Evolutionary conservation across 805 yeast species (phyloP), one percentile per base, ranked within the genome.

Genomic region (Monosporozyma aerobia): DNA sequence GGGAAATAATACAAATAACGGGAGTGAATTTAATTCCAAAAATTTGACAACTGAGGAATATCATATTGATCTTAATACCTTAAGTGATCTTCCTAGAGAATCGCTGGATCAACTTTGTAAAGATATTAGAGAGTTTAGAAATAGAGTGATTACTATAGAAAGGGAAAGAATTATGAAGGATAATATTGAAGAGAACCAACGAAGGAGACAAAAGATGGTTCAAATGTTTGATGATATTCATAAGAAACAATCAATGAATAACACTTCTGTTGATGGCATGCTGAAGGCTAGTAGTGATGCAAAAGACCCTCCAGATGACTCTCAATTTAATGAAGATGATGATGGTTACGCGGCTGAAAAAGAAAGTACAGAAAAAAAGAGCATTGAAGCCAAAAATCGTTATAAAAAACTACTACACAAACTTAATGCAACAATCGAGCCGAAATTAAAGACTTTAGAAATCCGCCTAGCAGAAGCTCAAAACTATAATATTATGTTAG

Each of bases 121-220:
- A 52, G 80, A 78, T 55, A 76, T 83, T 47, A 67, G 81, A 48
- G 77, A 73, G 55, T 82, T 83, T 59, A 67, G 87, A 55, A 73
- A 82, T 11, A 74, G 73, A 46, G 83, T 81, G 30, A 63, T 80
- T 53, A 73, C 73, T 30, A 65, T 78, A 27, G 87, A 82, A 55
- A 72, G 74, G 51, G 75, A 75, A 43, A 76, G 77, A 47, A 71
- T 81, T 33, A 74, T 73, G 47, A 70, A 73, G 54, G 79, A 79
- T 43, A 51, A 51, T 7, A 53, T 58, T 50, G 65, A 63, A 44
- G 70, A 67, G 49, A 59, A 55, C 48, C 61, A 50, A 47, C 61
- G 63, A 14, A 57, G 60, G 47, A 58, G 56, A 48, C 57, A 53
- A 27, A 63, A 63, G 32, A 56, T 67, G 61, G 56, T 55, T 58